Conservation (phyloP, 2,329 filamentous ascomycete genomes). For the Colletotrichum theobromicola region DNA sequence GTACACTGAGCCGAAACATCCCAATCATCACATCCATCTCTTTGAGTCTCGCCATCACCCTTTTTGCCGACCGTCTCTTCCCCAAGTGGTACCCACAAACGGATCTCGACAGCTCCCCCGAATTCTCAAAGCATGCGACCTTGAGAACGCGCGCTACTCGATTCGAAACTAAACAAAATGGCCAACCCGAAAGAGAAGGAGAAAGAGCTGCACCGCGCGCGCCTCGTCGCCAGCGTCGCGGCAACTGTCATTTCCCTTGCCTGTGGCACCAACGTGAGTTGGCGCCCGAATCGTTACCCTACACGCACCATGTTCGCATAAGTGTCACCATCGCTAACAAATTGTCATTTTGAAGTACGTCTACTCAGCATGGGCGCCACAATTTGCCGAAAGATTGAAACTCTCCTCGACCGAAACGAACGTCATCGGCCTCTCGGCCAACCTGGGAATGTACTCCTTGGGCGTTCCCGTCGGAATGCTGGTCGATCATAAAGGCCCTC, state of each 20-base stretch:
- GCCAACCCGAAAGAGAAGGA: conserved; percentile 45
- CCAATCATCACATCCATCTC: not conserved
- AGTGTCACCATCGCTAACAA: not conserved
- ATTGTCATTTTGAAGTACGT: conserved; percentile 73
- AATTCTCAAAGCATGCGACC: conserved; percentile 1
- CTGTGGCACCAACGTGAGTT: conserved; percentile 87
- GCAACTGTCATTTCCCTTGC: conserved; percentile 85
- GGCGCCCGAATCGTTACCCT: not conserved
- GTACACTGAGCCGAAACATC: not conserved
- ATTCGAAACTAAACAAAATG: not conserved
- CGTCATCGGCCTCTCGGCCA: conserved; percentile 84
- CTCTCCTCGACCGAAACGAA: conserved; percentile 94
- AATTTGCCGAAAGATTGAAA: conserved; percentile 86
- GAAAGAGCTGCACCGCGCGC: conserved; percentile 62
- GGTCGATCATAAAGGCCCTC: conserved; percentile 81
- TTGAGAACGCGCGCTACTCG: not conserved
- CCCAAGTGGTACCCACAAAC: not conserved
- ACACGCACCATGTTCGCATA: not conserved
- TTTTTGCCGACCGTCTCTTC: not conserved
- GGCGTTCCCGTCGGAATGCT: conserved; percentile 90
- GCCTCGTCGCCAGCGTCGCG: conserved; percentile 82
- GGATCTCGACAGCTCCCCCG: not conserved
- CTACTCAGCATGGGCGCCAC: conserved; percentile 96
- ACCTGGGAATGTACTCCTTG: conserved; percentile 90
- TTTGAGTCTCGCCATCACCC: not conserved